Base-by-base conservation (phyloP, 495 filamentous ascomycete genomes). In the Pseudotulostoma volvatum region DNA sequence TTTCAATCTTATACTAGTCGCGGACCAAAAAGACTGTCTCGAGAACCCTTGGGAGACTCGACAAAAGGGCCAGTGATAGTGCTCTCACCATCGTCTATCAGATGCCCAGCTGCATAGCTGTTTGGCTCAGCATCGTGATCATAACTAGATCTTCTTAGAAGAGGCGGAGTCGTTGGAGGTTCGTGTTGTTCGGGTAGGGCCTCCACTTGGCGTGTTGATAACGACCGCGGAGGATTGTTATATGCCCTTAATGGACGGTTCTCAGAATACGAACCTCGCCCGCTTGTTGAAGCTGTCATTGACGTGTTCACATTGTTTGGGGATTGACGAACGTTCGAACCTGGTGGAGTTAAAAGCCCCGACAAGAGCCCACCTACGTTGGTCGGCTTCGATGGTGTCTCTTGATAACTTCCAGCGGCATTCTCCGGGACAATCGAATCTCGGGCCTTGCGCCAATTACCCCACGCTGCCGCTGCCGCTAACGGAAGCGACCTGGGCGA, bases 291-390 rank as follows among this genome's bases (percentile, higher is more conserved):
- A 58, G 59, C 55, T 17, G 73, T 68, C 4, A 67, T 67, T 5
- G 66, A 66, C 15, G 73, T 62, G 19, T 44, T 47, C 34, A 38
- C 49, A 31, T 49, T 56, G 7, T 53, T 45, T 1, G 73, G 66
- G 4, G 68, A 70, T 28, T 70, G 68, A 7, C 79, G 71, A 23
- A 76, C 52, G 36, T 76, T 71, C 5, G 79, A 79, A 20, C 76
- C 69, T 9, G 84, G 85, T 13, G 86, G 84, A 3, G 86, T 93
- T 60, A 93, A 56, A 11, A 93, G 73, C 2, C 86, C 84, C 0
- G 82, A 79, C 17, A 84, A 67, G 44, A 76, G 74, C 18, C 60
- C 47, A 20, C 61, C 47, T 2, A 62, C 57, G 20, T 65, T 60
- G 19, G 67, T 70, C 16, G 60, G 57, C 48, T 77, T 79, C 9